phyloP scores from a whole-genome alignment of 2,329 filamentous ascomycete genomes.

The Calonectria pteridis region DNA sequence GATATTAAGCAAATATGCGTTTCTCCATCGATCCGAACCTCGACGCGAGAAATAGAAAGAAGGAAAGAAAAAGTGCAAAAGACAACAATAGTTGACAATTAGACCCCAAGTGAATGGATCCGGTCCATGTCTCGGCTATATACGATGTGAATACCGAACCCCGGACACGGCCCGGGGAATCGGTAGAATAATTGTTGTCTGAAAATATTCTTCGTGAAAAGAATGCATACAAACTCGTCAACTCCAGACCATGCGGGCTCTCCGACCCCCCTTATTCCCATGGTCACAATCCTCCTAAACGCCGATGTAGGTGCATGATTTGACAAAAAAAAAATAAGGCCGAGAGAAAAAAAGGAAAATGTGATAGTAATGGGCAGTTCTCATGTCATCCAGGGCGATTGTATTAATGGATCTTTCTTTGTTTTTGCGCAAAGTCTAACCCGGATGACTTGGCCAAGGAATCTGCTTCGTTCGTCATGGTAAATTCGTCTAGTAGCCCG shows the following conservation, averaged over 20 bases:
- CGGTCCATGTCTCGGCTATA: constrained; percentile 14
- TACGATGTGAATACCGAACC: constrained; percentile 14
- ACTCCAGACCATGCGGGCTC: constrained; percentile 42
- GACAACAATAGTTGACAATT: background rate
- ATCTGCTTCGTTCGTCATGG: constrained; percentile 32
- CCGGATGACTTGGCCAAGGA: constrained; percentile 7
- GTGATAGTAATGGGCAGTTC: background rate
- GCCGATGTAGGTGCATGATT: constrained; percentile 38
- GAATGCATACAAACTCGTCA: constrained; percentile 34
- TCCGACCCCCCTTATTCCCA: constrained; percentile 27
- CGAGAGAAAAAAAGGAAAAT: background rate
- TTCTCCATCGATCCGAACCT: background rate
- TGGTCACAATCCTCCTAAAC: constrained; percentile 37
- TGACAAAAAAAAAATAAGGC: constrained; percentile 21
- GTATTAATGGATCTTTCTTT: constrained; percentile 21
- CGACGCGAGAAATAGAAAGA: background rate
- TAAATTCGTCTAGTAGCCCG: constrained; percentile 61
- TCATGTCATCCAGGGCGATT: constrained; percentile 13
- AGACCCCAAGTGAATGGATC: background rate
- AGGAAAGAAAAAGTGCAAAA: constrained; percentile 3
- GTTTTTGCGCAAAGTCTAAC: background rate
- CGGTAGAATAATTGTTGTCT: background rate
- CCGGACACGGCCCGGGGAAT: background rate
- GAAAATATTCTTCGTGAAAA: constrained; percentile 24
- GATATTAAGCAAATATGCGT: constrained; percentile 29